phyloP scores from a whole-genome alignment of 2,329 filamentous ascomycete genomes.

The Lasiodiplodia hormozganensis region DNA sequence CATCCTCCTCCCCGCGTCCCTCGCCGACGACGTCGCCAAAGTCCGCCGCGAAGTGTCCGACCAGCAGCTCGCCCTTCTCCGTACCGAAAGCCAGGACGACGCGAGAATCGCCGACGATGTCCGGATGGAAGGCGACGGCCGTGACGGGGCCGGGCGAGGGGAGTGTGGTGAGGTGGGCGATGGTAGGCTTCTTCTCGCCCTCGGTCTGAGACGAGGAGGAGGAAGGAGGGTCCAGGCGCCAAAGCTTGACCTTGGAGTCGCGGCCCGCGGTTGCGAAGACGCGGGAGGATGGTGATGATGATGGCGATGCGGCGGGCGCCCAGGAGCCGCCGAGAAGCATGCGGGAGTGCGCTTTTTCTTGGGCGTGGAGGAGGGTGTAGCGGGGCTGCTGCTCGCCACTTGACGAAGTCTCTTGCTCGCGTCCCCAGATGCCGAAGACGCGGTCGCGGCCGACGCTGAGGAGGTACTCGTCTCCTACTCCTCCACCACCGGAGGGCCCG shows the following conservation, averaged over 20 bases:
- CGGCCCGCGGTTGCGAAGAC: conserved; percentile 87
- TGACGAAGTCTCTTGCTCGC: conserved; percentile 35
- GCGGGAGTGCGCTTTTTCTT: conserved; percentile 84
- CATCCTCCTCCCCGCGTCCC: conserved; percentile 31
- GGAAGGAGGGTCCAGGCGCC: conserved; percentile 50
- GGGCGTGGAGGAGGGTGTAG: conserved; percentile 68
- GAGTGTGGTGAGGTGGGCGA: conserved; percentile 36
- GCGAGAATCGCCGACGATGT: background rate
- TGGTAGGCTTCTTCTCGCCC: background rate
- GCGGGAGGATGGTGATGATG: conserved; percentile 37
- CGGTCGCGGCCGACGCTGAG: conserved; percentile 91
- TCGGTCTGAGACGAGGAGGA: conserved; percentile 3
- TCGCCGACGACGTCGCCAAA: conserved; percentile 31
- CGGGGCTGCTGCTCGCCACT: conserved; percentile 32
- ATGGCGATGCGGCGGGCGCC: conserved; percentile 62
- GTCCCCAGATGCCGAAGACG: conserved; percentile 84
- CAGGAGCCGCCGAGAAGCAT: conserved; percentile 94
- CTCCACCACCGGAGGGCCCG: too few relatives aligned
- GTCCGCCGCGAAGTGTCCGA: conserved; percentile 2
- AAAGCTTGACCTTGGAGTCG: conserved; percentile 79
- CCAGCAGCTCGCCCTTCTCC: conserved; percentile 39
- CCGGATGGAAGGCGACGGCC: conserved; percentile 39
- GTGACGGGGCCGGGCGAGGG: conserved; percentile 40
- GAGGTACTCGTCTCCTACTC: conserved; percentile 61
- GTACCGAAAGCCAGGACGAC: conserved; percentile 43